Percentiles rank a stretch among this genome's conserved stretches.
phyloP scores from a whole-genome alignment of 176 grass and related monocot genomes.

The Musa schizocarpa region DNA sequence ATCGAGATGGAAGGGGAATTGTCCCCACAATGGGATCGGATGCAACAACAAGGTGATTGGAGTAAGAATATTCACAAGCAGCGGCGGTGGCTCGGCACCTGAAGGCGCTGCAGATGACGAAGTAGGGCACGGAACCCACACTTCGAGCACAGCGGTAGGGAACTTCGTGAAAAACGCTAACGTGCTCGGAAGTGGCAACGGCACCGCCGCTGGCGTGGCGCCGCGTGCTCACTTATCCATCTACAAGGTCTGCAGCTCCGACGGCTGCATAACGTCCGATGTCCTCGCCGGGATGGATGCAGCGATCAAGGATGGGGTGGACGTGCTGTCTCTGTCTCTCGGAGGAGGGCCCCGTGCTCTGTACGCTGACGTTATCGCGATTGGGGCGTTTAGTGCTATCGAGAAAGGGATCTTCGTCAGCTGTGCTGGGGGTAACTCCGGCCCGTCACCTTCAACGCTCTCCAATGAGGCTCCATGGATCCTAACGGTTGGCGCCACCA shows the following conservation, averaged over 20 bases:
- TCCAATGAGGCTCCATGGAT: conserved; percentile 50
- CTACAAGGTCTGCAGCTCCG: conserved; percentile 26
- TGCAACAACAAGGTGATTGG: conserved; percentile 50
- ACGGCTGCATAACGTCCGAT: not conserved
- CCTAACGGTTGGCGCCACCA: conserved; percentile 56
- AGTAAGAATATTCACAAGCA: not conserved
- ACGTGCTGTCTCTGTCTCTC: conserved; percentile 38
- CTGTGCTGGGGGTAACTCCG: conserved; percentile 31
- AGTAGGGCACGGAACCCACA: conserved; percentile 47
- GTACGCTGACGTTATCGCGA: conserved; percentile 16
- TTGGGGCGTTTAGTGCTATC: conserved; percentile 24
- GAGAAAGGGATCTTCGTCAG: conserved; percentile 37
- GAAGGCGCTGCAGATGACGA: not conserved
- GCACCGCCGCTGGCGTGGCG: conserved; percentile 41
- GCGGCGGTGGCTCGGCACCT: not conserved
- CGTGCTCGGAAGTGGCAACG: conserved; percentile 37
- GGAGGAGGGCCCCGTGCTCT: not conserved
- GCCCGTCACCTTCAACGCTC: conserved; percentile 11
- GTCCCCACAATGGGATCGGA: not conserved
- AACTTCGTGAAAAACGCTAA: conserved; percentile 27
- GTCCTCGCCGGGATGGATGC: conserved; percentile 32
- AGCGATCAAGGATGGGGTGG: conserved; percentile 47
- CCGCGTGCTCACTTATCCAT: conserved; percentile 41
- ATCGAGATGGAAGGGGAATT: conserved; percentile 33
- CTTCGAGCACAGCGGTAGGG: conserved; percentile 39